Percentiles rank a stretch among this genome's conserved stretches.
Conservation (phyloP, 2,329 filamentous ascomycete genomes). For the Xylariaceae sp. region DNA sequence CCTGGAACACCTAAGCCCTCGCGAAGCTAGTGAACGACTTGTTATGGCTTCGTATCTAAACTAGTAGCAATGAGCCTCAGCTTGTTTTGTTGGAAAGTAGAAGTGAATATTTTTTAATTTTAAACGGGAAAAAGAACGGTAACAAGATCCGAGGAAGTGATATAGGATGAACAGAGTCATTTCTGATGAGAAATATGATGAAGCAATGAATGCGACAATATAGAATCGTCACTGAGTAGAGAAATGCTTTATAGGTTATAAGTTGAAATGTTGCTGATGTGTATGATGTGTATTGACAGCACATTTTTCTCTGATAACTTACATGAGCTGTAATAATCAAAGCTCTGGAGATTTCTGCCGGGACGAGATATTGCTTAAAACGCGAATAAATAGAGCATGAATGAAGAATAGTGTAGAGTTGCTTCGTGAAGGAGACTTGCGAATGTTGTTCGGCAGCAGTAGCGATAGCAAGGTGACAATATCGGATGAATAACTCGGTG, state of each 20-base stretch:
- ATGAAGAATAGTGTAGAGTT: not conserved
- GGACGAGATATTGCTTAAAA: constrained; percentile 3
- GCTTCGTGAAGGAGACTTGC: constrained; percentile 6
- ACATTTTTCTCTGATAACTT: constrained; percentile 8
- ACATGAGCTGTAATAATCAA: constrained; percentile 2
- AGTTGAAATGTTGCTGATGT: not conserved
- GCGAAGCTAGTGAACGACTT: not conserved
- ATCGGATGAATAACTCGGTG: not conserved
- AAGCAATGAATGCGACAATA: not conserved
- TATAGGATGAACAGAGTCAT: not conserved
- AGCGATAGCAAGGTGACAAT: not conserved
- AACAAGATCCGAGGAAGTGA: not conserved
- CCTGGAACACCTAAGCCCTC: not conserved
- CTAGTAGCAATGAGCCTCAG: not conserved
- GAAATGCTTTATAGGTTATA: not conserved
- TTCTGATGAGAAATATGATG: not conserved
- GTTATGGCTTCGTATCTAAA: not conserved
- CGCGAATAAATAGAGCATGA: constrained; percentile 1
- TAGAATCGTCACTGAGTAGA: not conserved
- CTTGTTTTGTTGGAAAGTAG: not conserved
- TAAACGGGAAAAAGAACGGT: not conserved
- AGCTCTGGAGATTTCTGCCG: not conserved
- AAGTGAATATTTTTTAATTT: not conserved
- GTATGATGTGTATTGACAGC: not conserved
- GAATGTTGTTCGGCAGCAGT: not conserved